Conservation (phyloP, 2,329 filamentous ascomycete species). For the Botrytis cinerea region DNA sequence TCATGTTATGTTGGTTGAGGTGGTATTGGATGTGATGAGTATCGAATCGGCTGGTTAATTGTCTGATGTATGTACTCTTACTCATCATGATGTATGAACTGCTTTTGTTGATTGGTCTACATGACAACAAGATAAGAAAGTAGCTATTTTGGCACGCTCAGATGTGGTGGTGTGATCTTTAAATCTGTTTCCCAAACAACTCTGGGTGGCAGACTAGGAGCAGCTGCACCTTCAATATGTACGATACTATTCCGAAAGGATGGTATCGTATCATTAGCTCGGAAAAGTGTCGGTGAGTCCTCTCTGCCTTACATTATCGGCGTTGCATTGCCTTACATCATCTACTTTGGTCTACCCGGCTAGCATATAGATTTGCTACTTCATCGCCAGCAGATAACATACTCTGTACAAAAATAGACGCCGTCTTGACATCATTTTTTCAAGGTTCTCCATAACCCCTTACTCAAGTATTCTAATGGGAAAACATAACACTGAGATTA, state of each 20-base stretch:
- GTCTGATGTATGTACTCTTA: neutral
- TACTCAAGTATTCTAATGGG: neutral
- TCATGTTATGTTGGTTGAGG: neutral
- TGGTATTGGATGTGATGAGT: neutral
- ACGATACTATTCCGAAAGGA: neutral
- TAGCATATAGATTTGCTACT: neutral
- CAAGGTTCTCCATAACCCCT: neutral
- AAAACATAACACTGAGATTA: neutral
- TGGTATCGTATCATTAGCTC: neutral
- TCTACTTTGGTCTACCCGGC: neutral
- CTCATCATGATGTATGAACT: neutral
- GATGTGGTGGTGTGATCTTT: neutral
- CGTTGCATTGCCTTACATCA: neutral
- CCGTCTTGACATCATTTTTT: neutral
- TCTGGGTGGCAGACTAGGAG: neutral
- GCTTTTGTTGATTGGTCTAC: neutral
- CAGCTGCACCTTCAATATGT: neutral
- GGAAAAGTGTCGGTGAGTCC: constrained; percentile 13
- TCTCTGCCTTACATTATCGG: neutral
- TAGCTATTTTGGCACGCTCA: neutral
- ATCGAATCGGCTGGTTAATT: neutral
- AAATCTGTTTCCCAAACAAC: neutral
- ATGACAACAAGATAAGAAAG: neutral
- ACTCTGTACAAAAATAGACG: neutral
- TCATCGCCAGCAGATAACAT: neutral